A percentile compares a stretch with the other conserved stretches of the same genome.
phyloP scores from a whole-genome alignment of 345 rosid species.

The Kandelia obovata region DNA sequence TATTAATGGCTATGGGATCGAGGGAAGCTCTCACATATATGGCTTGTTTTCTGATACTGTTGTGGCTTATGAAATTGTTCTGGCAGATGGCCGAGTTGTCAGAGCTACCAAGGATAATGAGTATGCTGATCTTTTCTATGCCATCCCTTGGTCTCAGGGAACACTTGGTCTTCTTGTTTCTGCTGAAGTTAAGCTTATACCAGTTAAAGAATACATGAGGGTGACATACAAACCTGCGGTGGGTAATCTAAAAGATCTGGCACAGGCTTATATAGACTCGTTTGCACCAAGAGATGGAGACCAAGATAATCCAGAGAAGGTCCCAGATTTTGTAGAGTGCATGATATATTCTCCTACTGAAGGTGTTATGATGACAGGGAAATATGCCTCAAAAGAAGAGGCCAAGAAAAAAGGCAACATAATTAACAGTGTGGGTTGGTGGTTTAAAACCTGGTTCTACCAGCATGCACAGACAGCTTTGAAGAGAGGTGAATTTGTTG shows the following conservation, averaged over 20 bases:
- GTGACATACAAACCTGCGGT: constrained; percentile 79
- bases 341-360: constrained; percentile 70
- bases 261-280: constrained; percentile 88
- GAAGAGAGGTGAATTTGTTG: constrained; percentile 85
- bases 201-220: constrained; percentile 87
- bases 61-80: constrained; percentile 89
- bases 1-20: constrained; percentile 97
- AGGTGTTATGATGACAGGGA: constrained; percentile 95
- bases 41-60: constrained; percentile 97
- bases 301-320: constrained; percentile 63
- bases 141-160: constrained; percentile 99
- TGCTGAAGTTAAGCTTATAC: constrained; percentile 88
- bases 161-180: constrained; percentile 94
- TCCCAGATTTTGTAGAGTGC: constrained; percentile 93
- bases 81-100: constrained; percentile 82
- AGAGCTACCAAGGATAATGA: constrained; percentile 93
- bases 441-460: constrained; percentile 99
- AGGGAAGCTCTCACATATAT: constrained; percentile 95
- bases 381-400: constrained; percentile 83
- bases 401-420: constrained; percentile 88
- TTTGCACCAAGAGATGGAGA: constrained; percentile 88
- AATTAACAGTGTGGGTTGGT: constrained; percentile 90
- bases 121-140: constrained; percentile 83
- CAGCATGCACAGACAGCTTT: constrained; percentile 83
- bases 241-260: constrained; percentile 64